Percentiles rank a stretch among this genome's conserved stretches.
phyloP scores from a whole-genome alignment of 2,329 filamentous ascomycete species.

The Aspergillus glaucus region DNA sequence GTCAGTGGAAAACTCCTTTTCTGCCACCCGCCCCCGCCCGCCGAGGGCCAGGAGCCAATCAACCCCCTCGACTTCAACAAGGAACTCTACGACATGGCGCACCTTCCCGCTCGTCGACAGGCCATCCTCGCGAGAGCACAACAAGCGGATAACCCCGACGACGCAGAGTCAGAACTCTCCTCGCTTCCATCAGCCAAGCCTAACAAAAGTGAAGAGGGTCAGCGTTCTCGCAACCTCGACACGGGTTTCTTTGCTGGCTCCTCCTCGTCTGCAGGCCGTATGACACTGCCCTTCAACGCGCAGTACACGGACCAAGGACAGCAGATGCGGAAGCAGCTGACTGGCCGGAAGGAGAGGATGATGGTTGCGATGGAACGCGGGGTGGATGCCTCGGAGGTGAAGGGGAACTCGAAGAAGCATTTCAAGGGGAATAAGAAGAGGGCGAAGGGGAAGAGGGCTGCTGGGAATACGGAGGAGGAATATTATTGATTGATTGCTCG shows the following conservation, averaged over 20 bases:
- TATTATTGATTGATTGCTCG: slow-evolving; percentile 20
- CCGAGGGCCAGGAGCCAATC: slow-evolving; percentile 37
- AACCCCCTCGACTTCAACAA: slow-evolving; percentile 75
- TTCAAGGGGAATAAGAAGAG: slow-evolving; percentile 37
- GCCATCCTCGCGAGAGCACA: slow-evolving; percentile 48
- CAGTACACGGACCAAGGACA: slow-evolving; percentile 78
- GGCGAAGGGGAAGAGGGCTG: slow-evolving; percentile 27
- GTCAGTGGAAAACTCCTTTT: slow-evolving; percentile 93
- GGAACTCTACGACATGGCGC: slow-evolving; percentile 76
- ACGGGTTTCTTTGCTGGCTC: slow-evolving; percentile 76
- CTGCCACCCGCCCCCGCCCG: slow-evolving; percentile 71
- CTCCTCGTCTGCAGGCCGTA: slow-evolving; percentile 54
- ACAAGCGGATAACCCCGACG: slow-evolving; percentile 22
- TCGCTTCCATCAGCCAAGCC: slow-evolving; percentile 11
- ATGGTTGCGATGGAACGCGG: slow-evolving; percentile 80
- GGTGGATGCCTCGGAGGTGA: slow-evolving; percentile 72
- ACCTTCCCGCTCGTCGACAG: slow-evolving; percentile 76
- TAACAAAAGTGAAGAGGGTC: slow-evolving; percentile 50
- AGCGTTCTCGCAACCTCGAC: slow-evolving; percentile 73
- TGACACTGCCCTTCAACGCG: slow-evolving; percentile 79
- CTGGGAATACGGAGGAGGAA: slow-evolving; percentile 21
- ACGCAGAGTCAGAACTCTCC: slow-evolving; percentile 22
- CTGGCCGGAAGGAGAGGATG: slow-evolving; percentile 70
- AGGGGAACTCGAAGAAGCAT: slow-evolving; percentile 73
- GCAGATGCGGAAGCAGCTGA: slow-evolving; percentile 66